These are phyloP conservation scores for Cnidoscolus chayamansa DNA, from an alignment of 441 rosid genomes.

Conservation along the genomic window DNA sequence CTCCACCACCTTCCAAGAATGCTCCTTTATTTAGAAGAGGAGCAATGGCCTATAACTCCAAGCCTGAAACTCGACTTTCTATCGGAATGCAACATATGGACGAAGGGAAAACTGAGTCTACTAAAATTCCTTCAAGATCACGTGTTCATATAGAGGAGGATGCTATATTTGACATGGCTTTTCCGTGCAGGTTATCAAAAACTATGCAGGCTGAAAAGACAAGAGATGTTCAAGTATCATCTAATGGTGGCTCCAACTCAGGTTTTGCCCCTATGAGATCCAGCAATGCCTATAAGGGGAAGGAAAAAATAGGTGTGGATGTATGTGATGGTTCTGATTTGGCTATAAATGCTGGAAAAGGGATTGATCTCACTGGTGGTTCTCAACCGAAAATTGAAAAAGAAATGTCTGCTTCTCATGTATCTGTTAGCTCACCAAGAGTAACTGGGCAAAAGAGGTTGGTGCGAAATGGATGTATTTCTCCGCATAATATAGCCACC, in stretches of 20 bases:
- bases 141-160: conserved; percentile 23
- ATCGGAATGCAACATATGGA: conserved; percentile 28
- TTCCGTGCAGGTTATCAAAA: conserved; percentile 28
- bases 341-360: conserved; percentile 21
- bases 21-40: conserved; percentile 44
- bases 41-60: conserved; percentile 23
- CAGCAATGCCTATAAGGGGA: conserved; percentile 34
- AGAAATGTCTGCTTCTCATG: conserved; percentile 25
- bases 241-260: conserved; percentile 26
- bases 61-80: conserved; percentile 26
- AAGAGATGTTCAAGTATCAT: conserved; percentile 30
- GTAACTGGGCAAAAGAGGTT: conserved; percentile 48
- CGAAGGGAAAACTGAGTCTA: conserved; percentile 38
- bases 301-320: conserved; percentile 46
- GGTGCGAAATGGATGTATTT: conserved; percentile 83
- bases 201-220: conserved; percentile 27
- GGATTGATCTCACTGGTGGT: conserved; percentile 28
- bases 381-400: conserved; percentile 30
- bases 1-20: conserved; percentile 27
- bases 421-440: conserved; percentile 35
- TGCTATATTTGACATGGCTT: conserved; percentile 31
- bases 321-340: conserved; percentile 27
- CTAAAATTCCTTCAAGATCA: conserved; percentile 24
- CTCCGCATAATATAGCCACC: conserved; percentile 60
- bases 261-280: conserved; percentile 18